Evolutionary conservation across 2,329 filamentous ascomycete species (phyloP), one percentile per base, ranked within the genome.

Genomic region (Xylaria arbuscula): DNA sequence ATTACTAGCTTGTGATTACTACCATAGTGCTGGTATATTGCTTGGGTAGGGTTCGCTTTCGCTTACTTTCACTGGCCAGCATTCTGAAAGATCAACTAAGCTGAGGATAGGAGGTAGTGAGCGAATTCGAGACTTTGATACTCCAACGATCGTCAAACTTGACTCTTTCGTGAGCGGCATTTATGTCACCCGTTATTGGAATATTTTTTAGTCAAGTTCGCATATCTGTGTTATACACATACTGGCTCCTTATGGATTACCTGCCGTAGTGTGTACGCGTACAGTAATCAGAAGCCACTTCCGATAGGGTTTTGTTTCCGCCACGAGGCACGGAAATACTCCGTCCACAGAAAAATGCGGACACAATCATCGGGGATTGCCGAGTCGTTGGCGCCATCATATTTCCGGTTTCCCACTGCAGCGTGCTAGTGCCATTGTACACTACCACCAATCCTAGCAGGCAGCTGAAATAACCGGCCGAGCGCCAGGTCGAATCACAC

Each of bases 261-360:
- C 13, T 28, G 45, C 36, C 36, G 32, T 38, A 55, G 3, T 32
- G 32, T 38, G 24, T 42, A 28, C 28, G 28, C 53, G 53, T 66
- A 69, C 63, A 69, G 67, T 69, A 69, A 69, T 69, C 67, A 69
- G 40, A 63, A 56, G 40, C 54, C 55, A 60, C 48, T 56, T 62
- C 45, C 34, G 40, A 42, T 24, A n/a, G 38, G 57, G 51, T 58
- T 28, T 59, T 56, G 50, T 53, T 63, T 60, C 57, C 53, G 47
- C 58, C 24, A 32, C 32, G 32, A 40, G 55, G 34, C 17, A 64
- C 66, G 61, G 66, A 68, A 68, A 50, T 61, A 56, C 61, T 68
- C 60, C 66, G 66, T 65, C 64, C 47, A 47, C 17, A 19, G 17
- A 57, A 51, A 62, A 48, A n/a, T 10, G 48, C 51, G 50, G 50